These are phyloP conservation scores for Didymellaceae sp. DNA, from an alignment of 2,329 filamentous ascomycete genomes.

Conservation along the genomic window DNA sequence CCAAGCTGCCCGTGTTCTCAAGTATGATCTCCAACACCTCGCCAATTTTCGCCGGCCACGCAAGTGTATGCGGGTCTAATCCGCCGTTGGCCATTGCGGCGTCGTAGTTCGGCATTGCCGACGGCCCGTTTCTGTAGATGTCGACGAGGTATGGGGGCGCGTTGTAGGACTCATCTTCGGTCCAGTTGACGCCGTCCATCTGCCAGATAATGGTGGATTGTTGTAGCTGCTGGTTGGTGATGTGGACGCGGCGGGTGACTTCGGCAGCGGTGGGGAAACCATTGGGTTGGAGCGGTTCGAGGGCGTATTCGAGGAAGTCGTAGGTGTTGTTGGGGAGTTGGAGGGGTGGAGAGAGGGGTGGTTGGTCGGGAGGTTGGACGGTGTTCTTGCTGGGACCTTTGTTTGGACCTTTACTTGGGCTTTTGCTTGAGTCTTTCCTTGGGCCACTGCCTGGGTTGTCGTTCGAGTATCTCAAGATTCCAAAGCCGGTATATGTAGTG, in stretches of 20 bases:
- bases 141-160: conserved; percentile 58
- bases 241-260: conserved; percentile 44
- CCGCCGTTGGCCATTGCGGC: conserved; percentile 58
- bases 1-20: conserved; percentile 43
- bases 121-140: conserved; percentile 58
- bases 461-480: conserved; percentile 51
- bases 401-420: neutral
- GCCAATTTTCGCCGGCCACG: conserved; percentile 62
- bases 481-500: conserved; percentile 55
- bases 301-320: conserved; percentile 49
- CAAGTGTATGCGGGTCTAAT: conserved; percentile 59
- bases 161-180: conserved; percentile 13
- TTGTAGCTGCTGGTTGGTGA: conserved; percentile 32
- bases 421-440: neutral
- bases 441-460: neutral
- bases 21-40: conserved; percentile 64
- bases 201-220: conserved; percentile 33
- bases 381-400: conserved; percentile 4
- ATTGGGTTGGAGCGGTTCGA: conserved; percentile 42
- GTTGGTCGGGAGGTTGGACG: too few species aligned
- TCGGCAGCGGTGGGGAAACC: conserved; percentile 44
- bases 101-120: conserved; percentile 59
- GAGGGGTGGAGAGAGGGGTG: conserved; percentile 40
- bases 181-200: conserved; percentile 31
- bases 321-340: conserved; percentile 42